Evolutionary conservation across 129 eudicot species (phyloP).

Genomic region (Pseudognaphalium luteoalbum): DNA sequence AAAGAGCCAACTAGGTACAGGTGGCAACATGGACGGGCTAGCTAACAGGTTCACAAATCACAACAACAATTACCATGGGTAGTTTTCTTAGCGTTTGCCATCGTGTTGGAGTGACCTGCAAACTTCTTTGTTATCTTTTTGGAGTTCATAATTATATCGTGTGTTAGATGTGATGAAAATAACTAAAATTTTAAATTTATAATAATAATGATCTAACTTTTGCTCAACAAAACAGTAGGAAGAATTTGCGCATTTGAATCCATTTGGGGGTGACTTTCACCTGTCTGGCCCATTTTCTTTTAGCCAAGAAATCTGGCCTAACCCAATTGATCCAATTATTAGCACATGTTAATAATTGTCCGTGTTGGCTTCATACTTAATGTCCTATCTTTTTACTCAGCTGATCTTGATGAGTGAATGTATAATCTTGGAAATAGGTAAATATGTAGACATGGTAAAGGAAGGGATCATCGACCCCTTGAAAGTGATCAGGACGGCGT

Average conservation of each 20-base stretch:
- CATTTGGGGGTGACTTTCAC: neutral
- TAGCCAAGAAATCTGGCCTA: neutral
- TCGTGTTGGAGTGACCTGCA: too few relatives aligned
- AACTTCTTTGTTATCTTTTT: too few relatives aligned
- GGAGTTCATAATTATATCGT: too few relatives aligned
- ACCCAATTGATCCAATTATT: neutral
- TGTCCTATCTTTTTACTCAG: neutral
- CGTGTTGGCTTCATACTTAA: too few relatives aligned
- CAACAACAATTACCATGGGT: too few relatives aligned
- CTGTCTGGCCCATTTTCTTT: neutral
- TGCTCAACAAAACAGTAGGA: neutral
- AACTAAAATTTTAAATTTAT: too few relatives aligned
- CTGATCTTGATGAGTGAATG: slow-evolving; percentile 13
- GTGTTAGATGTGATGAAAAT: too few relatives aligned
- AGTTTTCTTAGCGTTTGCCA: too few relatives aligned
- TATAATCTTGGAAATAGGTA: slow-evolving; percentile 42
- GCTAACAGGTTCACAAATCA: too few relatives aligned
- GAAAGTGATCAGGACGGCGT: slow-evolving; percentile 72
- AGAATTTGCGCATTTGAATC: neutral
- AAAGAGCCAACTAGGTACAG: too few relatives aligned
- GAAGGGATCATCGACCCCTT: slow-evolving; percentile 72
- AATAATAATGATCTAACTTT: neutral
- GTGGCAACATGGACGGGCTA: too few relatives aligned
- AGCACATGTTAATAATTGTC: neutral
- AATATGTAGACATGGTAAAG: slow-evolving; percentile 64